phyloP scores from a whole-genome alignment of 163 green algal genomes.

The Trebouxiophyceae sp. region DNA sequence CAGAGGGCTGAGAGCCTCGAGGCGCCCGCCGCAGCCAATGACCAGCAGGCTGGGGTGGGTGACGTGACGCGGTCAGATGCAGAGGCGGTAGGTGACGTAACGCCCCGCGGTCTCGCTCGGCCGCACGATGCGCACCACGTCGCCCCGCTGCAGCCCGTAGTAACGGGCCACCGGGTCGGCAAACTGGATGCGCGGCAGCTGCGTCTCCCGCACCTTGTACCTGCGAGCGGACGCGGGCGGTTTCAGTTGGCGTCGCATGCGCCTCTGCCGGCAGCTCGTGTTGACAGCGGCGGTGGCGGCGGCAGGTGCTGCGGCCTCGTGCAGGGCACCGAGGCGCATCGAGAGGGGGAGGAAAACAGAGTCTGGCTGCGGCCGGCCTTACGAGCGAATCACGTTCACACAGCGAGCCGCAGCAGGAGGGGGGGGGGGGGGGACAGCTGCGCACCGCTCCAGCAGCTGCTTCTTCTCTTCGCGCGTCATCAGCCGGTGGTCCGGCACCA shows the following conservation, averaged over 20 bases:
- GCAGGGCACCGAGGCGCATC: background rate
- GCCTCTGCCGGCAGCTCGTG: background rate
- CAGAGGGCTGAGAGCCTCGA: too few relatives aligned
- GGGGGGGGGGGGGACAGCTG: too few relatives aligned
- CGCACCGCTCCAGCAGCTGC: conserved; percentile 75
- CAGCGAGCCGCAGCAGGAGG: too few relatives aligned
- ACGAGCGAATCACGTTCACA: too few relatives aligned
- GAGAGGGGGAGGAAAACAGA: too few relatives aligned
- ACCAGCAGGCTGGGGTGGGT: too few relatives aligned
- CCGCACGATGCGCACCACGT: conserved; percentile 95
- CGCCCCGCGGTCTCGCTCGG: conserved; percentile 89
- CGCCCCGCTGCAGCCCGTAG: conserved; percentile 82
- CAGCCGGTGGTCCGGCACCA: conserved; percentile 87
- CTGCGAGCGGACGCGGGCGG: too few relatives aligned
- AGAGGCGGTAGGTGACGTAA: conserved; percentile 97
- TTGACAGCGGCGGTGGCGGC: background rate
- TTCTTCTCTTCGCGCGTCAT: conserved; percentile 84
- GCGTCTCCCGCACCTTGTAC: conserved; percentile 89
- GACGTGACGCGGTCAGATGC: conserved; percentile 41
- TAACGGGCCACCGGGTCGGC: conserved; percentile 92
- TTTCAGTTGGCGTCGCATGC: too few relatives aligned
- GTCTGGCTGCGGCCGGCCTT: too few relatives aligned
- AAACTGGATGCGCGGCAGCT: conserved; percentile 93
- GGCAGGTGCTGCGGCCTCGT: too few relatives aligned
- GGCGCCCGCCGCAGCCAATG: too few relatives aligned